Percentiles rank a stretch among this genome's conserved stretches.
These are phyloP conservation scores for Spergularia marina DNA, from an alignment of 148 eudicot genomes.

Conservation along the genomic window DNA sequence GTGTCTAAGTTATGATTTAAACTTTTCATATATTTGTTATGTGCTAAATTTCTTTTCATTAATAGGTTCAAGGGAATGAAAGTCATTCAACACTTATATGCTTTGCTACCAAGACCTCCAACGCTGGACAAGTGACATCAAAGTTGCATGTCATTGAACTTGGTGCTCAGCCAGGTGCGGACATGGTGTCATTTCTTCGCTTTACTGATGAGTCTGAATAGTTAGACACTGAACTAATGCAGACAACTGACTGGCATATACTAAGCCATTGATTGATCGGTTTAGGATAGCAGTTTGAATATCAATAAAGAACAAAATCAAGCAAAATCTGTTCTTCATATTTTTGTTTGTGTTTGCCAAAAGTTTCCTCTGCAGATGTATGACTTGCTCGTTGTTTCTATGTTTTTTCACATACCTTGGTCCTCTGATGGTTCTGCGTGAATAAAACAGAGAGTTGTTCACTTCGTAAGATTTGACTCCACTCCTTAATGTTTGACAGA, in stretches of 20 bases:
- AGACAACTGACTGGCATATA: background rate
- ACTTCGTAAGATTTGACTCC: background rate
- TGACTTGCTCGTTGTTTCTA: background rate
- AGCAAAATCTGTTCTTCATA: background rate
- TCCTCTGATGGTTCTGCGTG: background rate
- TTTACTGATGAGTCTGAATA: background rate
- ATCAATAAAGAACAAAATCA: background rate
- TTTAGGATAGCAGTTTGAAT: background rate
- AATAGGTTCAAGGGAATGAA: slow-evolving; percentile 79
- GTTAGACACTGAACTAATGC: background rate
- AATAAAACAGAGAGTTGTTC: background rate
- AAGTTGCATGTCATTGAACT: slow-evolving; percentile 94
- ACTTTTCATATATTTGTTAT: background rate
- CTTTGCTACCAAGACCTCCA: slow-evolving; percentile 76
- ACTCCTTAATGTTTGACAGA: background rate
- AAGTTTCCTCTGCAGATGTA: background rate
- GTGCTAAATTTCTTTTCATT: background rate
- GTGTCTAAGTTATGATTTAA: background rate
- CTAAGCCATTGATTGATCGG: background rate
- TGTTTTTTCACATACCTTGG: background rate
- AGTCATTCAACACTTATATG: slow-evolving; percentile 74
- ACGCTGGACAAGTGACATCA: slow-evolving; percentile 83
- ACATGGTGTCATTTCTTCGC: background rate
- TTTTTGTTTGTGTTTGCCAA: background rate
- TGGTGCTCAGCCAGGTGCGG: slow-evolving; percentile 84